A percentile compares a stretch with the other conserved stretches of the same genome.
phyloP scores from a whole-genome alignment of 352 stramenopile genomes.

The Phytophthora citrophthora region DNA sequence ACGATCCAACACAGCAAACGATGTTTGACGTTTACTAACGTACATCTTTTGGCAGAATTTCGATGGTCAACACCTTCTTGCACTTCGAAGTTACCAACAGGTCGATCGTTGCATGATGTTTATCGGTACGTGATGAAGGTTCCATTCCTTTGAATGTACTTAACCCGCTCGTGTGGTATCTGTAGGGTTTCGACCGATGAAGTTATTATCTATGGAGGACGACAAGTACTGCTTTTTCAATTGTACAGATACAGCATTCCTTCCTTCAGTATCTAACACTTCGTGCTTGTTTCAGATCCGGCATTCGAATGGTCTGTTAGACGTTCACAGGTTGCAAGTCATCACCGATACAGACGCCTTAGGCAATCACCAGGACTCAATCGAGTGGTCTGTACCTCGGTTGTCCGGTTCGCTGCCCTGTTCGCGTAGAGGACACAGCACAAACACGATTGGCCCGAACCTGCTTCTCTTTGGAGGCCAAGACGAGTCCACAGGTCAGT shows the following conservation, averaged over 20 bases:
- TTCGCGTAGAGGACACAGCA: constrained; percentile 66
- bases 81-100: constrained; percentile 33
- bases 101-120: constrained; percentile 61
- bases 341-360: constrained; percentile 9
- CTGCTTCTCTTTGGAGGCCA: constrained; percentile 75
- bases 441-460: constrained; percentile 56
- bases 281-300: constrained; percentile 47
- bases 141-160: background rate
- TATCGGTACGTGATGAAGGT: constrained; percentile 41
- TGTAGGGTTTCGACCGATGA: constrained; percentile 44
- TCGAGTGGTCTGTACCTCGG: constrained; percentile 47
- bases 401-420: constrained; percentile 48
- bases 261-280: background rate
- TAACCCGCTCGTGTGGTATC: background rate
- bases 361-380: constrained; percentile 16
- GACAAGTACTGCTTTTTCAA: constrained; percentile 46
- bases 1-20: background rate
- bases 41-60: constrained; percentile 32
- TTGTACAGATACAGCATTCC: too few species aligned
- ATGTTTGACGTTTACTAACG: background rate
- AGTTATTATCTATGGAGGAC: constrained; percentile 70
- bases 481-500: constrained; percentile 45
- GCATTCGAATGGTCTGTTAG: constrained; percentile 65
- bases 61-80: constrained; percentile 60
- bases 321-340: constrained; percentile 49